A percentile compares a stretch with the other conserved stretches of the same genome.
phyloP scores from a whole-genome alignment of 2,329 filamentous ascomycete genomes.

The Biscogniauxia sp. region DNA sequence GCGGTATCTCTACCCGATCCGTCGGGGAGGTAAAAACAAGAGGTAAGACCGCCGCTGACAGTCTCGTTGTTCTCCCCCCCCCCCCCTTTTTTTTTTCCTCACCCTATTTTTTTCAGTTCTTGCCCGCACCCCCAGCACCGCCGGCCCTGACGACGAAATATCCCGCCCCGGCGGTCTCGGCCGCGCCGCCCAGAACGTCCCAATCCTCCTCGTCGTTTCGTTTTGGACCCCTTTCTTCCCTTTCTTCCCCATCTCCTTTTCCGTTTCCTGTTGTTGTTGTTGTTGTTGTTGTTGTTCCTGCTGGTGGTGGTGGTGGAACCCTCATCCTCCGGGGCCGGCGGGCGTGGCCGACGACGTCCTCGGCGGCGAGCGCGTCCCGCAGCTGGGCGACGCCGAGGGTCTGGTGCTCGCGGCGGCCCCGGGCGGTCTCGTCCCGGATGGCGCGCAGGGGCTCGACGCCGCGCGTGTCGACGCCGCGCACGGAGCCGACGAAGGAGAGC shows the following conservation, averaged over 20 bases:
- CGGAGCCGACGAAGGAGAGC: conserved; percentile 83
- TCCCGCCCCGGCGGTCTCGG: conserved; percentile 59
- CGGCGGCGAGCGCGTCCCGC: conserved; percentile 53
- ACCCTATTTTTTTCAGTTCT: neutral
- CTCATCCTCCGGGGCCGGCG: conserved; percentile 26
- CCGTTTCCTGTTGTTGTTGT: too few species aligned
- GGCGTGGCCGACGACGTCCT: conserved; percentile 60
- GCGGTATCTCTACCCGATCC: too few species aligned
- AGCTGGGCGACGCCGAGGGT: conserved; percentile 60
- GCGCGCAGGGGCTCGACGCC: conserved; percentile 71
- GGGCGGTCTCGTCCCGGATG: conserved; percentile 74
- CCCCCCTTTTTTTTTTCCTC: neutral
- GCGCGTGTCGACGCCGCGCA: conserved; percentile 75
- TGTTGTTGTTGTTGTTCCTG: too few species aligned
- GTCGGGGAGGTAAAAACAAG: too few species aligned
- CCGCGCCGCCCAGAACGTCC: conserved; percentile 67
- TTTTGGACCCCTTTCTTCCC: neutral
- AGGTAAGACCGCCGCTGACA: too few species aligned
- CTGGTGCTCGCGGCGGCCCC: conserved; percentile 48
- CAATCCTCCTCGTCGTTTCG: conserved; percentile 57
- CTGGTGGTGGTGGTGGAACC: too few species aligned
- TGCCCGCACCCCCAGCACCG: conserved; percentile 3
- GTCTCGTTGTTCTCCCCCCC: too few species aligned
- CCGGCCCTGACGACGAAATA: conserved; percentile 76
- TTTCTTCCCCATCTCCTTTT: neutral